Percentiles rank a stretch among this genome's conserved stretches.
Evolutionary conservation across 78 protist genomes (phyloP).

Genomic region (Isochrysis galbana): DNA sequence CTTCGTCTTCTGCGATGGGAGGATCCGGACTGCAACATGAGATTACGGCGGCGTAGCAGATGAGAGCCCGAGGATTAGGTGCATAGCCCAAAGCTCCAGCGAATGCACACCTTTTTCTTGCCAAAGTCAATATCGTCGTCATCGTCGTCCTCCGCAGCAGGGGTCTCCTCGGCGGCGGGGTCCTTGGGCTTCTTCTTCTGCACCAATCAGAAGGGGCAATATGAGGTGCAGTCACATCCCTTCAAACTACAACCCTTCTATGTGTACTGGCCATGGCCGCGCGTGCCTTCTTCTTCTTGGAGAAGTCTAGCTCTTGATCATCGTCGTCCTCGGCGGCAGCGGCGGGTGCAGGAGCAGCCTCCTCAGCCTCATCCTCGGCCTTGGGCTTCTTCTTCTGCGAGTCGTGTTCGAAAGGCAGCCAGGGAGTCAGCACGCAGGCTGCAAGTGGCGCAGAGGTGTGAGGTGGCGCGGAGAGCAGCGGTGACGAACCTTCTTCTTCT

Average conservation of each 20-base stretch:
- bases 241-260: too few species aligned
- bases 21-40: neutral
- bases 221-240: neutral
- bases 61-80: too few species aligned
- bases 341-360: neutral
- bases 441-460: neutral
- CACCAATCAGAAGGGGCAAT: neutral
- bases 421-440: neutral
- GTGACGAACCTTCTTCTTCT: neutral
- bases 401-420: neutral
- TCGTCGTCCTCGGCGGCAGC: neutral
- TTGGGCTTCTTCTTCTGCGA: constrained; percentile 24
- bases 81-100: too few species aligned
- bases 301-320: neutral
- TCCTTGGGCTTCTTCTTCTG: neutral
- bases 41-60: neutral
- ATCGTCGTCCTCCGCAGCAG: neutral
- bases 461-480: neutral
- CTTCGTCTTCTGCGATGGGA: constrained; percentile 1
- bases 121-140: neutral
- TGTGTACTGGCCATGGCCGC: too few species aligned
- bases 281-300: neutral
- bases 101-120: neutral
- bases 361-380: constrained; percentile 6
- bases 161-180: neutral